Percentiles rank a stretch among this genome's conserved stretches.
These are phyloP conservation scores for Catharanthus roseus DNA, from an alignment of 257 asterid species.

Conservation along the genomic window DNA sequence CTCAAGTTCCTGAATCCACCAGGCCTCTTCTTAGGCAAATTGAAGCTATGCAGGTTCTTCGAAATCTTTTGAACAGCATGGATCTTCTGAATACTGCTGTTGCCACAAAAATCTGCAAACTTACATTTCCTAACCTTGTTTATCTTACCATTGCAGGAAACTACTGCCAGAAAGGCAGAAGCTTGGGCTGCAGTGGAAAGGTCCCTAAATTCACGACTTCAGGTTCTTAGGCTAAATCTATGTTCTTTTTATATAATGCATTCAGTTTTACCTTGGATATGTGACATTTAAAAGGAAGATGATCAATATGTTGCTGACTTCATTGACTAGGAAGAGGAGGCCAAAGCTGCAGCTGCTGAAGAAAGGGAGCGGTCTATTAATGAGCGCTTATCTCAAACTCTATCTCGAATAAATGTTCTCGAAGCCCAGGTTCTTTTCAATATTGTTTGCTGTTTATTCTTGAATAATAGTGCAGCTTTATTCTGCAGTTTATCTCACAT, in stretches of 20 bases:
- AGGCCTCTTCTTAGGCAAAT: conserved; percentile 98
- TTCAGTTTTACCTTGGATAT: conserved; percentile 11
- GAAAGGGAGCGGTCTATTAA: conserved; percentile 89
- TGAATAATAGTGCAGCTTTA: conserved; percentile 10
- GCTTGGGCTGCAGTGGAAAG: conserved; percentile 99
- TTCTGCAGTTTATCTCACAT: conserved; percentile 32
- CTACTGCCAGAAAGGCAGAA: conserved; percentile 82
- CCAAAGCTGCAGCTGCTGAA: conserved; percentile 89
- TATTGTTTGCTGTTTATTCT: conserved; percentile 8
- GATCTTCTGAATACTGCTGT: neutral
- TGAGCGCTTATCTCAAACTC: conserved; percentile 91
- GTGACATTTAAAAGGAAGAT: neutral
- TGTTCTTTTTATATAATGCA: conserved; percentile 12
- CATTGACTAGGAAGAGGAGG: conserved; percentile 80
- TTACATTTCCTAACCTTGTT: conserved; percentile 10
- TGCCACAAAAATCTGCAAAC: neutral
- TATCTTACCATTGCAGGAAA: conserved; percentile 58
- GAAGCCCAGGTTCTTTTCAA: conserved; percentile 82
- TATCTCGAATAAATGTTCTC: conserved; percentile 95
- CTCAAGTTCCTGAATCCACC: conserved; percentile 98
- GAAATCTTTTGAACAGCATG: conserved; percentile 11
- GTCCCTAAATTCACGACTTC: conserved; percentile 84
- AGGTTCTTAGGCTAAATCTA: conserved; percentile 45
- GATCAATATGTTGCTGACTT: conserved; percentile 14
- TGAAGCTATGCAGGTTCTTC: conserved; percentile 94